Base-by-base conservation (phyloP, 2,329 filamentous ascomycete genomes). In the Neofusicoccum cordaticola region DNA sequence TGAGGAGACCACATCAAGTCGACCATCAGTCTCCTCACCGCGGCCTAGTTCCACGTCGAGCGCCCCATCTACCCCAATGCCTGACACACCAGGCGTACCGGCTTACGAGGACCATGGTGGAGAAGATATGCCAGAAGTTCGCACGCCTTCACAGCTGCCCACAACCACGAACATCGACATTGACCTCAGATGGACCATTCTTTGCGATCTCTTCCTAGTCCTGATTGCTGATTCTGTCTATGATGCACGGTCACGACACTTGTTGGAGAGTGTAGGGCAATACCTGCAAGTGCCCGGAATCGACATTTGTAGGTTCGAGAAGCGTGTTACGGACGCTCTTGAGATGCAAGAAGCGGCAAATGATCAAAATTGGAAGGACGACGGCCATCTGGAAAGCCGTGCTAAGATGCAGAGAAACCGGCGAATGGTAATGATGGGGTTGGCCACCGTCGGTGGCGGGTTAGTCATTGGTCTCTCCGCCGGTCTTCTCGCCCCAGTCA, bases 341-440 rank as follows among this genome's bases (percentile, higher is more conserved):
- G 95, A 99, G 77, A 97, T 99, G 92, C 94, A 98, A 78, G 93
- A 98, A 77, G 88, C 91, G 52, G 92, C 92, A 5, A 90, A 93
- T 68, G 96, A 94, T 72, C 95, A 99, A 78, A 97, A 94, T 68
- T 99, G 95, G 95, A 96, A 97, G 69, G 95, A 99, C 76, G 90
- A 95, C 11, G 92, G 96, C 68, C 93, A 98, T 74, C 92, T 98
- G 84, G 92, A 97, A 76, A 86, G 83, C 65, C 87, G 95, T 52
- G 86, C 91, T 60, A 97, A 97, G 75, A 80, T 87, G 72, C 92
- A 91, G 1, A 82, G 93, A 66, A 97, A 91, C 75, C 87, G 87
- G 69, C 88, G 93, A 71, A 92, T 96, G 73, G 88, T 97, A 74
- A 90, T 97, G 81, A 97, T 99, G 93, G 95, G 95, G 9, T 82